phyloP scores from a whole-genome alignment of 1,139 yeast species.

The Diutina scorzettiae region DNA sequence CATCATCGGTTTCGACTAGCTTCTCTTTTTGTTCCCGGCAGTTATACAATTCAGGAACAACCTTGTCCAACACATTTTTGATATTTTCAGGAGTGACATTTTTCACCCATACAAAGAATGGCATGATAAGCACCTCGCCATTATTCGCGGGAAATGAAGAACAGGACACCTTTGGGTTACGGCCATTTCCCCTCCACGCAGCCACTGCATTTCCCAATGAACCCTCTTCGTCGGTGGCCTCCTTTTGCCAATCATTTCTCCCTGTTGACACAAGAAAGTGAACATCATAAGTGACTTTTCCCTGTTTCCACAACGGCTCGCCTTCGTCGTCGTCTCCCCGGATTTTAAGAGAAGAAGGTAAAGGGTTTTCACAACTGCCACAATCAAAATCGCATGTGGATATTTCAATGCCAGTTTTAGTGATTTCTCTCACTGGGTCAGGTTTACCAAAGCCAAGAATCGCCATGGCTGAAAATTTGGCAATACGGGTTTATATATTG shows the following conservation, averaged over 20 bases:
- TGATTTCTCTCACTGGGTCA: slow-evolving; percentile 7
- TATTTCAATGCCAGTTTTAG: slow-evolving; percentile 24
- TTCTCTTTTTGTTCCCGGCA: slow-evolving; percentile 14
- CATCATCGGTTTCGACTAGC: neutral
- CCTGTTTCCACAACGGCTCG: slow-evolving; percentile 53
- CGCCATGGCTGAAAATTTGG: too few relatives aligned
- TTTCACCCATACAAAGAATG: slow-evolving; percentile 65
- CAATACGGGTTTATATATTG: too few relatives aligned
- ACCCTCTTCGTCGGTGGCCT: slow-evolving; percentile 44
- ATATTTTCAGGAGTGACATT: slow-evolving; percentile 38
- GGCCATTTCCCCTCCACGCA: slow-evolving; percentile 26
- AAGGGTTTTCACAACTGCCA: slow-evolving; percentile 36
- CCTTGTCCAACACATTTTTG: slow-evolving; percentile 27
- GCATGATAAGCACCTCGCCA: slow-evolving; percentile 57
- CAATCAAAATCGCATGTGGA: slow-evolving; percentile 38
- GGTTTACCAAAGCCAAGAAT: too few relatives aligned
- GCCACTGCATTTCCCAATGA: slow-evolving; percentile 41
- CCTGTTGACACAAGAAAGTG: slow-evolving; percentile 80
- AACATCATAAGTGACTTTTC: slow-evolving; percentile 52
- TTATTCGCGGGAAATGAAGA: slow-evolving; percentile 24
- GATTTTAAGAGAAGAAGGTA: slow-evolving; percentile 41
- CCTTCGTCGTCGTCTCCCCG: slow-evolving; percentile 30
- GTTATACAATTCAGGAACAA: slow-evolving; percentile 31
- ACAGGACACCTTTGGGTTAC: slow-evolving; percentile 37
- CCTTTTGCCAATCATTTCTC: slow-evolving; percentile 72